phyloP scores from a whole-genome alignment of 257 asterid genomes.

The Solanum chmielewskii region DNA sequence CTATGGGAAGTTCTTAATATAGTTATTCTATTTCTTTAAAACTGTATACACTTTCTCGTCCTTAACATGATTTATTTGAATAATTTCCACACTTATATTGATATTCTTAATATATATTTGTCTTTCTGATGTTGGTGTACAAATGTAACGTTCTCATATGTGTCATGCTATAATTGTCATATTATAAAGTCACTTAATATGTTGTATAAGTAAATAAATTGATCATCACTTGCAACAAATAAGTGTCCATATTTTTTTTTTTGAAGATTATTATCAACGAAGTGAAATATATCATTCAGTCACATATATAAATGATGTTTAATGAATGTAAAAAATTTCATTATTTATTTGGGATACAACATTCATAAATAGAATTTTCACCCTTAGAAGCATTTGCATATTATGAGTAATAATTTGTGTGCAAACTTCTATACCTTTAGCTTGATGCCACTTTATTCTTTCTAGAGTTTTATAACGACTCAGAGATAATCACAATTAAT shows the following conservation, averaged over 20 bases:
- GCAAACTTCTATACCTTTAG: not conserved
- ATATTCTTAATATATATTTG: no score
- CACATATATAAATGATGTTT: not conserved
- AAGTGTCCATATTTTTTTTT: no score
- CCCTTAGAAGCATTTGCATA: not conserved
- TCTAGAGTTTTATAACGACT: not conserved
- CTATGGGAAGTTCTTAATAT: not conserved
- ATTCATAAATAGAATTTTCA: not conserved
- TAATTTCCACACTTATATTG: not conserved
- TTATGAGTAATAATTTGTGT: not conserved
- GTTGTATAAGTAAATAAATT: no score
- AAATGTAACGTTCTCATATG: not conserved
- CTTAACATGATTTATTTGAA: not conserved
- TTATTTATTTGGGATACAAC: not conserved
- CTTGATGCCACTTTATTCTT: not conserved
- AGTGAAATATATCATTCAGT: not conserved
- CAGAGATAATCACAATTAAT: not conserved
- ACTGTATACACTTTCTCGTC: not conserved
- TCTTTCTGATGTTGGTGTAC: not conserved
- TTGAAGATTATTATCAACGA: not conserved
- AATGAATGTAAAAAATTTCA: not conserved
- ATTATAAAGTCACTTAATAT: not conserved
- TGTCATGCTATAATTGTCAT: not conserved
- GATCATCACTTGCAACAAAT: not conserved
- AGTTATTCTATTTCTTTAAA: not conserved